Evolutionary conservation across 306 rosid species (phyloP).

Genomic region (Quercus variabilis): DNA sequence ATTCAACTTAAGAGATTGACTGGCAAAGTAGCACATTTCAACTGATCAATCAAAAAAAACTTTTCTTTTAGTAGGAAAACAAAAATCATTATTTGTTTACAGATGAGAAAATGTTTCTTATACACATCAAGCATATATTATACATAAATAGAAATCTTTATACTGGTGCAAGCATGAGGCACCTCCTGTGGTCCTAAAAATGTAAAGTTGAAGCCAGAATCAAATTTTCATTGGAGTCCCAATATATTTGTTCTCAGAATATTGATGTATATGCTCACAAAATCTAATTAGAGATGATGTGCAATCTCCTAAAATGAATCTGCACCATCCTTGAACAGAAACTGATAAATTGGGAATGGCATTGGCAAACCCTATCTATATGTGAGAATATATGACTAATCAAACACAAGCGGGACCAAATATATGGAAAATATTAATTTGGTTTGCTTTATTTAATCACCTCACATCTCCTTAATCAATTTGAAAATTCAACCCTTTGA

Average conservation of each 20-base stretch:
- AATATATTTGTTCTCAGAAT: neutral
- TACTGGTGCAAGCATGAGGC: no score
- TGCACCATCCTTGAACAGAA: neutral
- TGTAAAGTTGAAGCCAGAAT: neutral
- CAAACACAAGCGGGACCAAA: constrained; percentile 10
- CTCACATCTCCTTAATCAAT: constrained; percentile 16
- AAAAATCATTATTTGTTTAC: no score
- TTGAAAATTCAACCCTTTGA: constrained; percentile 1
- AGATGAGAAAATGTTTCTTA: no score
- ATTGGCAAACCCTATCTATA: constrained; percentile 10
- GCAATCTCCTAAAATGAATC: neutral
- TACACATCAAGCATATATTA: no score
- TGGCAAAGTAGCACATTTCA: neutral
- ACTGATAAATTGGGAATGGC: neutral
- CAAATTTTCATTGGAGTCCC: no score
- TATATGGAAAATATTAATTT: neutral
- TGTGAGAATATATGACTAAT: neutral
- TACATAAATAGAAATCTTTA: no score
- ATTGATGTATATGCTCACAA: neutral
- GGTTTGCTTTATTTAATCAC: constrained; percentile 8
- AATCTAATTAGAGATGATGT: constrained; percentile 9
- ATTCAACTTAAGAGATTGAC: neutral
- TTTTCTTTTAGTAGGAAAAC: no score
- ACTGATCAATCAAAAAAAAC: no score
- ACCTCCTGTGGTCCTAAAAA: no score